A percentile compares a stretch with the other conserved stretches of the same genome.
Conservation (phyloP, 768 basidiomycete species). For the Tricholoma matsutake region DNA sequence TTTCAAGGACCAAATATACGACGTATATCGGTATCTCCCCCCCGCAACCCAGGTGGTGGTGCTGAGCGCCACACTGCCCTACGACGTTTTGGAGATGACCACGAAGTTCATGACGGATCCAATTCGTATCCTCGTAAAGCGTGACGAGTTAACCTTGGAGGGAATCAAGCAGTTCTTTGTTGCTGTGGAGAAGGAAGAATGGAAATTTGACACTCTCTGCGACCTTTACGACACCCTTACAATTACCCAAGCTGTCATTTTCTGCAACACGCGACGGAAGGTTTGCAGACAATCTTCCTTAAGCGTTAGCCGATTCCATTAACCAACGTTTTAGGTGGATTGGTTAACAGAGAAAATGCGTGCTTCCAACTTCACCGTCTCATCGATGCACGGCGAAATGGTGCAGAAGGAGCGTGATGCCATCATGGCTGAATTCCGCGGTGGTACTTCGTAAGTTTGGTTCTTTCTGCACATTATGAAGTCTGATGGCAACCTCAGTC, state of each 20-base stretch:
- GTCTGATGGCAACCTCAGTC: conserved; percentile 42
- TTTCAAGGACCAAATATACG: conserved; percentile 99
- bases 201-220: conserved; percentile 98
- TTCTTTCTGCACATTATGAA: conserved; percentile 7
- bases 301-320: conserved; percentile 6
- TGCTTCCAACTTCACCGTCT: conserved; percentile 97
- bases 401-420: conserved; percentile 93
- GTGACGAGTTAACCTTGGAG: conserved; percentile 97
- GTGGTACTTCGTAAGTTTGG: conserved; percentile 77
- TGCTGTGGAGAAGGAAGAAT: conserved; percentile 98
- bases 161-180: conserved; percentile 97
- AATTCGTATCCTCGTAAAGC: conserved; percentile 96
- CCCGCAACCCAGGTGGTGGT: conserved; percentile 97
- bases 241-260: conserved; percentile 98
- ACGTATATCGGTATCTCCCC: conserved; percentile 96
- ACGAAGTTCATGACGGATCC: conserved; percentile 99
- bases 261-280: conserved; percentile 98
- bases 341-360: conserved; percentile 99
- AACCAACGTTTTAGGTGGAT: conserved; percentile 61
- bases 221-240: conserved; percentile 98
- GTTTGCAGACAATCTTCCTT: conserved; percentile 37
- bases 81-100: conserved; percentile 98
- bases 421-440: conserved; percentile 96
- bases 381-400: conserved; percentile 96
- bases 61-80: conserved; percentile 92